phyloP scores from a whole-genome alignment of 495 filamentous ascomycete species.

The Neurospora terricola region DNA sequence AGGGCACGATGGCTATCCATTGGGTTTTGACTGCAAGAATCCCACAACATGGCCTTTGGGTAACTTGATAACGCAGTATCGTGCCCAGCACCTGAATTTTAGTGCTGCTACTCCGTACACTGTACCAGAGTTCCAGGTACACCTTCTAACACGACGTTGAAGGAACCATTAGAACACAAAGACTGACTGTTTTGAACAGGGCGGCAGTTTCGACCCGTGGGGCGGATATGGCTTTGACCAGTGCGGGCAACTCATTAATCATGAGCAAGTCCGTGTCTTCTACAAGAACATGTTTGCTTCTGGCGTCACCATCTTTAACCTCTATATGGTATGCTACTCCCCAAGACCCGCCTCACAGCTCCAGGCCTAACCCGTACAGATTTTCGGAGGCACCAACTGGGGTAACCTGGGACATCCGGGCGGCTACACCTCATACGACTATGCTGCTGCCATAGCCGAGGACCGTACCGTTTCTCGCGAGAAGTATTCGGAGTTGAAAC shows the following conservation, averaged over 20 bases:
- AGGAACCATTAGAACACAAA: not conserved
- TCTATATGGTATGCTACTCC: constrained; percentile 50
- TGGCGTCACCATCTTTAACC: constrained; percentile 32
- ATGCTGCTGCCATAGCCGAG: constrained; percentile 58
- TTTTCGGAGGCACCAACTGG: constrained; percentile 74
- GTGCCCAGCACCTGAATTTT: constrained; percentile 28
- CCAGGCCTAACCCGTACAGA: constrained; percentile 24
- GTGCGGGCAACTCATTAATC: constrained; percentile 53
- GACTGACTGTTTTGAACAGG: constrained; percentile 48
- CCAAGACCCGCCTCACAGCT: constrained; percentile 6
- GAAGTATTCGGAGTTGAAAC: constrained; percentile 72
- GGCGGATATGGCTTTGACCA: constrained; percentile 56
- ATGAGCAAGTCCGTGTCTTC: constrained; percentile 67
- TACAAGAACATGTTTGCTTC: constrained; percentile 71
- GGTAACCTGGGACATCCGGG: constrained; percentile 66
- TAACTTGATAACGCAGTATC: constrained; percentile 29
- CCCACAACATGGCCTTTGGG: constrained; percentile 40
- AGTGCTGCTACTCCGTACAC: constrained; percentile 51
- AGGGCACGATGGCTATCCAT: constrained; percentile 63
- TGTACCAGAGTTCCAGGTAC: constrained; percentile 43
- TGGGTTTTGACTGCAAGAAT: constrained; percentile 52
- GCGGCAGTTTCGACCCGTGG: constrained; percentile 69
- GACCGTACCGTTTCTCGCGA: constrained; percentile 51
- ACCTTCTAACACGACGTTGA: not conserved
- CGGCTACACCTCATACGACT: constrained; percentile 69